Base-by-base conservation (phyloP, 176 grass and related monocot genomes). In the Tillandsia leiboldiana region DNA sequence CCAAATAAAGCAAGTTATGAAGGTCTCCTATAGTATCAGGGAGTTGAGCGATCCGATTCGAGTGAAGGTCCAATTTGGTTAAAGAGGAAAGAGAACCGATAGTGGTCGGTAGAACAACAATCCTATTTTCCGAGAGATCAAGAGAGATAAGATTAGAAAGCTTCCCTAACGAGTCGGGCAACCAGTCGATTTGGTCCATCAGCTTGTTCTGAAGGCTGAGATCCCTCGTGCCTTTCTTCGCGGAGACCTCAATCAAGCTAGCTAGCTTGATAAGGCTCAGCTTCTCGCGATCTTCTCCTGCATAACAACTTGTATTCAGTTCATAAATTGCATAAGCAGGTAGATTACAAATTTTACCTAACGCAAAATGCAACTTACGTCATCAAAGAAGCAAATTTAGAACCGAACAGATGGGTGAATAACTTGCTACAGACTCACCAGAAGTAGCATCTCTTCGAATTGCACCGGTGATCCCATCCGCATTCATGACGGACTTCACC, bases 111-210 rank as follows among this genome's bases (percentile, higher is more conserved):
- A 99, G 82, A 53, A 74, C 69, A 71, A 84, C 67, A 8, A 99
- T 66, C 52, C 67, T 77, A 64, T 99, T 99, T 52, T 99, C 87
- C 0, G 95, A 93, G 65, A 99, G 72, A 77, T 99, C 87, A 64
- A 99, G 87, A 64, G 82, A 82, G n/a, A 87, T 79, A 28, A 99
- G 82, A 56, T 51, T 69, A 86, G 71, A 88, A 15, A 99, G 84
- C 78, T 99, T 99, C 70, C 90, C 90, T 26, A 99, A 82, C 54
- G 95, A 99, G 84, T 93, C 95, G 59, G 95, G 95, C 48, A 99
- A 64, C 90, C 90, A 99, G 72, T 99, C 95, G n/a, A 99, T 90
- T 75, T 94, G 86, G 68, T 64, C 50, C 63, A 79, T 81, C 57
- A 99, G 87, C 72, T 86, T 94, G 73, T 75, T 84, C 73, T 90